A percentile compares a stretch with the other conserved stretches of the same genome.
phyloP scores from a whole-genome alignment of 2,329 filamentous ascomycete species.

The Salinomyces thailandicus region DNA sequence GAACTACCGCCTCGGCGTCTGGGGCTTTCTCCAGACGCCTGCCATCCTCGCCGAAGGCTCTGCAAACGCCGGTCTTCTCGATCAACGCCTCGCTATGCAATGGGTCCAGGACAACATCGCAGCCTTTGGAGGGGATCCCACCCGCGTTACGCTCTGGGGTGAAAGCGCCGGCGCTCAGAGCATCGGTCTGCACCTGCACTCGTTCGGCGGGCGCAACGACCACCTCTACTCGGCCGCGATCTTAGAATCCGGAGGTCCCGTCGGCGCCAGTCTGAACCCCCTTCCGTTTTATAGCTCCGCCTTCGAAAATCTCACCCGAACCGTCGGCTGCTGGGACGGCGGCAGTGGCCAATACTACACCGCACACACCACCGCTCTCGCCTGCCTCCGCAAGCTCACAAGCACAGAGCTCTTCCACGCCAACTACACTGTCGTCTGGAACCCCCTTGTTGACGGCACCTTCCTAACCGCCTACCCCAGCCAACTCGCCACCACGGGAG shows the following conservation, averaged over 20 bases:
- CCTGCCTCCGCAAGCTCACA: constrained; percentile 3
- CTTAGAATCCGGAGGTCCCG: constrained; percentile 31
- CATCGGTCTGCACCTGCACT: constrained; percentile 36
- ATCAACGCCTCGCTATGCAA: constrained; percentile 49
- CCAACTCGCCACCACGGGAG: constrained; percentile 31
- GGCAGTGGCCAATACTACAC: neutral
- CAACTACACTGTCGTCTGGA: constrained; percentile 4
- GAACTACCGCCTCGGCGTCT: constrained; percentile 51
- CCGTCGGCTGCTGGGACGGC: constrained; percentile 2
- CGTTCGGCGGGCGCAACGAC: constrained; percentile 39
- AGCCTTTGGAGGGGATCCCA: constrained; percentile 48
- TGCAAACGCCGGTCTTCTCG: constrained; percentile 53
- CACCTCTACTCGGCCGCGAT: constrained; percentile 38
- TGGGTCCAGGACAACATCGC: constrained; percentile 52
- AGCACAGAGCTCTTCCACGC: constrained; percentile 1
- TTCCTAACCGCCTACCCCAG: constrained; percentile 41
- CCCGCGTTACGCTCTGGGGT: constrained; percentile 42
- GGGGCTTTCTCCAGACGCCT: constrained; percentile 43
- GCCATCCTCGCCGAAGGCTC: constrained; percentile 31
- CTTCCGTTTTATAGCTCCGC: constrained; percentile 1
- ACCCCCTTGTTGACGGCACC: constrained; percentile 34
- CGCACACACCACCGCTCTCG: neutral
- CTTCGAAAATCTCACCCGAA: constrained; percentile 3
- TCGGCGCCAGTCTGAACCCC: constrained; percentile 32
- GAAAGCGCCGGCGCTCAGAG: constrained; percentile 32